Percentiles rank a stretch among this genome's conserved stretches.
These are phyloP conservation scores for Kwoniella sp. DNA, from an alignment of 768 basidiomycete species.

Conservation along the genomic window DNA sequence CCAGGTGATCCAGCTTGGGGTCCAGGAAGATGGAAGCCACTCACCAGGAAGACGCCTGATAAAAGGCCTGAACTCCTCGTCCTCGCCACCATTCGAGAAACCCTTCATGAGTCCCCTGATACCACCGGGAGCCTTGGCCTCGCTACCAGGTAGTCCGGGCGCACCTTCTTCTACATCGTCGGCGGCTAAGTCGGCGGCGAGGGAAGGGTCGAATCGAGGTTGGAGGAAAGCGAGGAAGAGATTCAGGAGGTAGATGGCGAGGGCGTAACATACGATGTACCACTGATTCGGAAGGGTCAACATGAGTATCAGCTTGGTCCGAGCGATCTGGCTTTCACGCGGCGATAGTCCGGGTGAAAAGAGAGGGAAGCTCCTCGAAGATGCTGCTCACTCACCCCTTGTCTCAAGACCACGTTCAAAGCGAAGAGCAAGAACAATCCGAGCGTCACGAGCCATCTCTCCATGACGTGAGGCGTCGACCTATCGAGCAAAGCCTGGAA, in stretches of 20 bases:
- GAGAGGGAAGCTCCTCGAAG: background rate
- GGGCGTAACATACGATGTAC: slow-evolving; percentile 64
- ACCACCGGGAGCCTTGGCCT: slow-evolving; percentile 35
- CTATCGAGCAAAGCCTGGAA: slow-evolving; percentile 90
- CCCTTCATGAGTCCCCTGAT: slow-evolving; percentile 52
- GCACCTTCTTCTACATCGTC: slow-evolving; percentile 95
- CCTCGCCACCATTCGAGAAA: slow-evolving; percentile 59
- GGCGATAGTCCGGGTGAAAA: background rate
- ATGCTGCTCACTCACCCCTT: slow-evolving; percentile 71
- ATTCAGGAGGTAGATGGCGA: slow-evolving; percentile 93
- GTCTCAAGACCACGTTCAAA: slow-evolving; percentile 79
- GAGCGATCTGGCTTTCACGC: background rate
- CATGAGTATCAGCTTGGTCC: background rate
- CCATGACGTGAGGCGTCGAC: slow-evolving; percentile 83
- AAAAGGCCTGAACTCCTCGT: slow-evolving; percentile 97
- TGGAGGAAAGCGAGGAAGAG: slow-evolving; percentile 95
- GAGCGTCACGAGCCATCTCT: slow-evolving; percentile 81
- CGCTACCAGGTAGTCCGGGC: slow-evolving; percentile 58
- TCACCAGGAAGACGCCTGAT: slow-evolving; percentile 78
- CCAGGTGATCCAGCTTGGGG: background rate
- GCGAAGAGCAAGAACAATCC: slow-evolving; percentile 75
- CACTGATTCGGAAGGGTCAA: slow-evolving; percentile 23
- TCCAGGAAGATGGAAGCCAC: slow-evolving; percentile 13
- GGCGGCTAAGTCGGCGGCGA: slow-evolving; percentile 88
- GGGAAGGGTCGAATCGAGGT: slow-evolving; percentile 94